Percentiles rank a stretch among this genome's conserved stretches.
These are phyloP conservation scores for Skeletonema menzelii DNA, from an alignment of 108 stramenopile genomes.

Conservation along the genomic window DNA sequence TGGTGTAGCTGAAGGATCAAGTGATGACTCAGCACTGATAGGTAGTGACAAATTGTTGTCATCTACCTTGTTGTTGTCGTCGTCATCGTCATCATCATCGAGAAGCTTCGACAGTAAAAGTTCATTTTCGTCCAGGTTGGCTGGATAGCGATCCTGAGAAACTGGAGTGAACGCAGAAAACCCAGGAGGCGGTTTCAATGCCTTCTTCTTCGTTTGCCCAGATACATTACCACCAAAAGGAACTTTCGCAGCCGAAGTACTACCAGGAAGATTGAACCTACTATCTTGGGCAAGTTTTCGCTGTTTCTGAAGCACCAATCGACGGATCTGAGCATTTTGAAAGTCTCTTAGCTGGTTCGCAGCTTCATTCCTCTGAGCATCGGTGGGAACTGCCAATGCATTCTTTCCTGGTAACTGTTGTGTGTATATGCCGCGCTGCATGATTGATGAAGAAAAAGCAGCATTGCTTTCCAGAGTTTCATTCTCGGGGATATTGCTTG, in stretches of 20 bases:
- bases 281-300: constrained; percentile 23
- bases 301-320: constrained; percentile 27
- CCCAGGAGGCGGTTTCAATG: constrained; percentile 43
- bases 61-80: background rate
- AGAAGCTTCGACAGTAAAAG: constrained; percentile 45
- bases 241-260: background rate
- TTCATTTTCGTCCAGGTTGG: constrained; percentile 31
- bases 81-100: constrained; percentile 46
- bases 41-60: constrained; percentile 2
- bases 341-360: constrained; percentile 46
- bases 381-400: constrained; percentile 37
- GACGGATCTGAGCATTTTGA: constrained; percentile 46
- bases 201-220: constrained; percentile 9
- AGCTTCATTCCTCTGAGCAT: constrained; percentile 45
- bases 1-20: constrained; percentile 45
- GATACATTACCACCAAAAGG: background rate
- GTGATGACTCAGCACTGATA: constrained; percentile 27
- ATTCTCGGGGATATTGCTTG: background rate
- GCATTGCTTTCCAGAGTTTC: constrained; percentile 1
- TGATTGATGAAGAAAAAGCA: constrained; percentile 4
- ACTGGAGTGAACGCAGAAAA: constrained; percentile 14
- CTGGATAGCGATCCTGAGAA: constrained; percentile 14
- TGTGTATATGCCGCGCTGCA: background rate
- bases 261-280: background rate
- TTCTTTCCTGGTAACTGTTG: background rate